Percentiles rank a stretch among this genome's conserved stretches.
Conservation (phyloP, 2,329 filamentous ascomycete species). For the Arthrobotrys iridis region DNA sequence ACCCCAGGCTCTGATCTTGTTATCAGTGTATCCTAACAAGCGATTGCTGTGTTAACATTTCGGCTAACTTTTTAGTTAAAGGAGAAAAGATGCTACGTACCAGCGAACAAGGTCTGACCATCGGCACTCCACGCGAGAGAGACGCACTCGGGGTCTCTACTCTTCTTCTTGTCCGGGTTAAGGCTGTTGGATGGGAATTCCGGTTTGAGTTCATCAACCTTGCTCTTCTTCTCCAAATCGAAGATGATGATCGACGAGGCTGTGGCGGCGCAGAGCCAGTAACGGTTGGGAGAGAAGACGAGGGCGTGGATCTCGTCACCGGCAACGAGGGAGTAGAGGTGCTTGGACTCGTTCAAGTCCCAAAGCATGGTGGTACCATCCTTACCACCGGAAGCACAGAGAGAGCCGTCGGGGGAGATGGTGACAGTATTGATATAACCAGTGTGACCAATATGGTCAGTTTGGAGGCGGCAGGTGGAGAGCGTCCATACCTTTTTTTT, state of each 20-base stretch:
- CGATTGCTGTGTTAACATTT: not conserved
- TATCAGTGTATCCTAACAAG: conserved; percentile 82
- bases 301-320: conserved; percentile 99
- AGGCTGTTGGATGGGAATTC: conserved; percentile 89
- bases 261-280: conserved; percentile 99
- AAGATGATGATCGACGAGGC: conserved; percentile 99
- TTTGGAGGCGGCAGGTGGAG: conserved; percentile 46
- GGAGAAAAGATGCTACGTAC: conserved; percentile 60
- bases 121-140: conserved; percentile 97
- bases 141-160: conserved; percentile 97
- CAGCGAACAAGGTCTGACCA: conserved; percentile 98
- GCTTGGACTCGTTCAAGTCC: conserved; percentile 98
- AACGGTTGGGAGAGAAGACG: conserved; percentile 99
- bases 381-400: conserved; percentile 52
- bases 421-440: conserved; percentile 54
- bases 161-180: conserved; percentile 75
- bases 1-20: conserved; percentile 97
- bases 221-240: conserved; percentile 99
- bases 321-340: conserved; percentile 99
- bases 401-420: conserved; percentile 52
- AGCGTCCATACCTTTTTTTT: conserved; percentile 82
- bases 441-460: conserved; percentile 87
- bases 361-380: conserved; percentile 53
- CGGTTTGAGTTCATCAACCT: conserved; percentile 99
- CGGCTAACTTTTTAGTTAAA: not conserved